Percentiles rank a stretch among this genome's conserved stretches.
Conservation (phyloP, 2,329 filamentous ascomycete genomes). For the Ophiostoma sp. region DNA sequence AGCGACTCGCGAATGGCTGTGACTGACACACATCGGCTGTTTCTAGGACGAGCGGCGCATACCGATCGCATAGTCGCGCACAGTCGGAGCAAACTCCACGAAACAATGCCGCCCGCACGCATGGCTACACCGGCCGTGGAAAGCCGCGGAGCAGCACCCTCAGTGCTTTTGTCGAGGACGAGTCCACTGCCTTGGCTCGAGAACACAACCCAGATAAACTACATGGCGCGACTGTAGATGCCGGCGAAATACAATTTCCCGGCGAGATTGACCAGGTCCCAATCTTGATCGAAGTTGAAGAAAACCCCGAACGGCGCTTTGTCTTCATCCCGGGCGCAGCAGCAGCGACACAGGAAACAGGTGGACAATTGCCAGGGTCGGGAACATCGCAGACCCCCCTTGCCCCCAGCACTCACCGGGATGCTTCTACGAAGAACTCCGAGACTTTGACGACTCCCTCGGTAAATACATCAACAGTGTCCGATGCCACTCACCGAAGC, state of each 20-base stretch:
- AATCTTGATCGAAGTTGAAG: slow-evolving; percentile 58
- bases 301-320: slow-evolving; percentile 60
- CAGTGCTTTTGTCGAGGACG: slow-evolving; percentile 64
- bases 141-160: slow-evolving; percentile 45
- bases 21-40: neutral
- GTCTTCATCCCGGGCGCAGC: slow-evolving; percentile 47
- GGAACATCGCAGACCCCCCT: neutral
- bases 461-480: neutral
- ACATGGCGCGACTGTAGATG: slow-evolving; percentile 31
- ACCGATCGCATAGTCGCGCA: slow-evolving; percentile 14
- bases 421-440: neutral
- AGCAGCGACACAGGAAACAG: neutral
- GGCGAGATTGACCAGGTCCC: slow-evolving; percentile 65
- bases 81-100: slow-evolving; percentile 18
- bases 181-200: slow-evolving; percentile 54
- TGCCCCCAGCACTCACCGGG: neutral
- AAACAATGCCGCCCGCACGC: slow-evolving; percentile 1
- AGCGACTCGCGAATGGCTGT: neutral
- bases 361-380: neutral
- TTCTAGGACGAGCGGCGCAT: neutral
- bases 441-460: neutral
- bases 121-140: neutral
- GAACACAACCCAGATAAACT: slow-evolving; percentile 46
- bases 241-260: slow-evolving; percentile 44
- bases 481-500: slow-evolving; percentile 20